Base-by-base conservation (phyloP, 306 rosid genomes). In the Citrullus colocynthis region DNA sequence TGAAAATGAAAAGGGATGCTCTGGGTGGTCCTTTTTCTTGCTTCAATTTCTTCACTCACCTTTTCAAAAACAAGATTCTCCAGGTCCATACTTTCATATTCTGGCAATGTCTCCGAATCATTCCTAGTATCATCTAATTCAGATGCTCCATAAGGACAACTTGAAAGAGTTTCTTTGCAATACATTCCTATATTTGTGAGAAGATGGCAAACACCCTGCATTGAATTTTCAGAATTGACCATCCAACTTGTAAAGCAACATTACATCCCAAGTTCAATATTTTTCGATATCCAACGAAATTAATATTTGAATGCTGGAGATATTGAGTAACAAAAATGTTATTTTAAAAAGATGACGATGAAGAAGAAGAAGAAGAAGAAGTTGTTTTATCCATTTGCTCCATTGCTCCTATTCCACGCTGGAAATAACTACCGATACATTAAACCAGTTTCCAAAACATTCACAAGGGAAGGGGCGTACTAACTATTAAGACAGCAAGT, bases 51-150 rank as follows among this genome's bases (percentile, higher is more conserved):
- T 86, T 92, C 97, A 2, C 90, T 86, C 66, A 95, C 97, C 88
- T 95, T 92, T 28, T 89, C 92, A 74, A 86, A 92, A 69, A 90
- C 95, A 79, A 92, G 84, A 83, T 88, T 95, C 85, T 95, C 98
- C 79, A 95, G 81, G 84, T 95, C 98, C 97, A 91, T 95, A 83
- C 89, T 95, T 84, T 90, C 96, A 82, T 92, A 87, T 79, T 89
- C 96, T 52, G 93, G 85, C 72, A 80, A 80, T 45, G 91, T 85
- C 88, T 91, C 98, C 48, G 83, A 84, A 82, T 90, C 89, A 84
- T 91, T 87, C 77, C 91, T 88, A 79, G 91, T 85, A 78, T 76
- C 93, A 76, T 90, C 93, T 77, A 91, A 84, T 64, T 86, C 85
- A 13, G 90, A 86, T 63, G 84, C 87, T 75, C 86, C 96, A 79